Base-by-base conservation (phyloP, 1,284 basidiomycete genomes). In the Rhodotorula glutinis region DNA sequence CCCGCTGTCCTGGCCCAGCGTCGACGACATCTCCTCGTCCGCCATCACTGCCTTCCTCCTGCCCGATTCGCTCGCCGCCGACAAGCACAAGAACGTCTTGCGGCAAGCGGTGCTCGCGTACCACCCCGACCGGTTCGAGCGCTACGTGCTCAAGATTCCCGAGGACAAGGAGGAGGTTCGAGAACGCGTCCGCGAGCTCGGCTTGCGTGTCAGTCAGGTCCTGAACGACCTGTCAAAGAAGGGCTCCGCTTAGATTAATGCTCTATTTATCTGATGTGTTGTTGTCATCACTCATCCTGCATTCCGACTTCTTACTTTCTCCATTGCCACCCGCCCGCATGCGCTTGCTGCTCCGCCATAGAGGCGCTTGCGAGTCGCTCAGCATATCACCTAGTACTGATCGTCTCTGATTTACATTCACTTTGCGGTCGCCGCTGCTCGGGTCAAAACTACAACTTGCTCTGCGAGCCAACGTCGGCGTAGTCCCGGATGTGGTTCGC, bases 401-500 rank as follows among this genome's bases (percentile, higher is more conserved):
- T 38, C 7, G 11, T 38, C 33, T 38, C 33, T 5, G 33, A 5
- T 7, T 38, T 38, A 38, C 33, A 38, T 11, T 38, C 5, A 5
- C 11, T 38, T 11, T 38, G 33, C 33, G 33, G 7, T 38, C 33
- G 11, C 33, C 11, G 33, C 33, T 44, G 43, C 41, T 44, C 43
- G 8, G 4, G 17, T 44, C 43, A 7, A 44, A 2, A n/a, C 62
- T 62, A 79, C 70, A 80, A 55, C 72, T 77, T 79, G 13, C 77
- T 76, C 60, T 61, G 71, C 41, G 51, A 21, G 3, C 21, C 46
- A 11, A 57, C 63, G 40, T 76, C 75, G 25, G 69, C 76, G 59
- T 85, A 85, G 29, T 55, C 38, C 70, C 86, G 82, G 59, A 90
- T 81, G 17, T 84, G 81, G 25, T 80, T 79, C 73, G 81, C 83